phyloP scores from a whole-genome alignment of 2,329 filamentous ascomycete genomes.

The Plenodomus lindquistii region DNA sequence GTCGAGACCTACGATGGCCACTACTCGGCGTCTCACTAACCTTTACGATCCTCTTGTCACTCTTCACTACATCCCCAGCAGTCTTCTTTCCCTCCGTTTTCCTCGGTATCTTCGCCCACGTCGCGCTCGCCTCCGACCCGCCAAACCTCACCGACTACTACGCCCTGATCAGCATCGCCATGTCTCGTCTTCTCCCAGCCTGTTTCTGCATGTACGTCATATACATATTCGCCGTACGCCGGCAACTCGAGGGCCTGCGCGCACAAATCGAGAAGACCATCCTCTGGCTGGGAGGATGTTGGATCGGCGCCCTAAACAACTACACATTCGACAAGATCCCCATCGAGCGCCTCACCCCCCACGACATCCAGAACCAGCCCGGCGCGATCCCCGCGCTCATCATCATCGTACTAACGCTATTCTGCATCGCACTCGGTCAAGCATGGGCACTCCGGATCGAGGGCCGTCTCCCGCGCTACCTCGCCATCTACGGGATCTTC shows the following conservation, averaged over 20 bases:
- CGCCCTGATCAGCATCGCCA: slow-evolving; percentile 73
- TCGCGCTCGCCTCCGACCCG: slow-evolving; percentile 86
- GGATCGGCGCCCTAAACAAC: slow-evolving; percentile 90
- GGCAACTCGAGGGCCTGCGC: slow-evolving; percentile 70
- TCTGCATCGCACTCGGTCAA: slow-evolving; percentile 72
- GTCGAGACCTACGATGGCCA: slow-evolving; percentile 81
- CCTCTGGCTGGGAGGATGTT: slow-evolving; percentile 86
- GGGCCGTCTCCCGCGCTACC: slow-evolving; percentile 75
- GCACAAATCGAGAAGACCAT: slow-evolving; percentile 90
- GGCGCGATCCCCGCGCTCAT: slow-evolving; percentile 83
- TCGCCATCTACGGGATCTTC: slow-evolving; percentile 77
- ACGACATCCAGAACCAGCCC: slow-evolving; percentile 86
- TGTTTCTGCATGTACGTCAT: slow-evolving; percentile 87
- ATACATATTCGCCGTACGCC: slow-evolving; percentile 78
- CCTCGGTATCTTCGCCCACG: slow-evolving; percentile 82
- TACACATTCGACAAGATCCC: slow-evolving; percentile 95
- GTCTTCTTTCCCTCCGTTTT: slow-evolving; percentile 88
- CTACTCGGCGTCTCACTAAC: slow-evolving; percentile 78
- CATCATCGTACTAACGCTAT: slow-evolving; percentile 72
- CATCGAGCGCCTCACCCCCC: slow-evolving; percentile 85
- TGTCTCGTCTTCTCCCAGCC: slow-evolving; percentile 84
- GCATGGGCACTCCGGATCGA: slow-evolving; percentile 86
- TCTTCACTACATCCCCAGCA: slow-evolving; percentile 78
- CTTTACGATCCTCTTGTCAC: slow-evolving; percentile 75
- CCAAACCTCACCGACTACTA: slow-evolving; percentile 70